Evolutionary conservation across 2,329 filamentous ascomycete species (phyloP).

Genomic region (Sporothrix globosa): DNA sequence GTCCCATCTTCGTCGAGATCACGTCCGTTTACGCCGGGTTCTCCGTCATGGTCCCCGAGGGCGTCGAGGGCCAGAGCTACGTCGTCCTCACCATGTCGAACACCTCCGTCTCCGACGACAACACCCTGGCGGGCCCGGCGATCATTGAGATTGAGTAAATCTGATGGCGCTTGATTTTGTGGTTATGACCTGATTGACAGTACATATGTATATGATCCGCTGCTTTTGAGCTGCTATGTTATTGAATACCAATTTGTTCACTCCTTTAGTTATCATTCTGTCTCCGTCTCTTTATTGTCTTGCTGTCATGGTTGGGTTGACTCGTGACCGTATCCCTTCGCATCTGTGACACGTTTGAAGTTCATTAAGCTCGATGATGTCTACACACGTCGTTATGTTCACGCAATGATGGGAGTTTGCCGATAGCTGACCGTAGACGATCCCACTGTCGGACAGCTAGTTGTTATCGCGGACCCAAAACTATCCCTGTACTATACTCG

Average conservation of each 20-base stretch:
- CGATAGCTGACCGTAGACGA: no score
- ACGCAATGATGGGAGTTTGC: no score
- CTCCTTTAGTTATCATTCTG: no score
- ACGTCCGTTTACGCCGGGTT: constrained; percentile 7
- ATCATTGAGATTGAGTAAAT: constrained; percentile 14
- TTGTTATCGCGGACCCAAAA: no score
- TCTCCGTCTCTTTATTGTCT: no score
- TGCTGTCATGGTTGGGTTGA: no score
- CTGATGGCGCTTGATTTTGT: constrained; percentile 8
- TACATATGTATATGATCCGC: constrained; percentile 6
- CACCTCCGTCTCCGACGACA: constrained; percentile 17
- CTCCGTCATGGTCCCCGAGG: constrained; percentile 11
- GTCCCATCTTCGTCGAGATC: not conserved
- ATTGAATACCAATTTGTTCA: constrained; percentile 6
- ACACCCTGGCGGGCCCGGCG: constrained; percentile 5
- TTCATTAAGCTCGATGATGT: no score
- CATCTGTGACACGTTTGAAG: no score
- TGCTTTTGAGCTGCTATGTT: not conserved
- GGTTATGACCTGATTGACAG: constrained; percentile 2
- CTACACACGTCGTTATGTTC: no score
- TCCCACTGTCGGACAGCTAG: no score
- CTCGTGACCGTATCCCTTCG: no score
- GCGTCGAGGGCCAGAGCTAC: constrained; percentile 17
- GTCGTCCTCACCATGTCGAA: constrained; percentile 15
- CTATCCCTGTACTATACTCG: no score